A percentile compares a stretch with the other conserved stretches of the same genome.
These are phyloP conservation scores for Nasturtium officinale DNA, from an alignment of 345 rosid species.

Conservation along the genomic window DNA sequence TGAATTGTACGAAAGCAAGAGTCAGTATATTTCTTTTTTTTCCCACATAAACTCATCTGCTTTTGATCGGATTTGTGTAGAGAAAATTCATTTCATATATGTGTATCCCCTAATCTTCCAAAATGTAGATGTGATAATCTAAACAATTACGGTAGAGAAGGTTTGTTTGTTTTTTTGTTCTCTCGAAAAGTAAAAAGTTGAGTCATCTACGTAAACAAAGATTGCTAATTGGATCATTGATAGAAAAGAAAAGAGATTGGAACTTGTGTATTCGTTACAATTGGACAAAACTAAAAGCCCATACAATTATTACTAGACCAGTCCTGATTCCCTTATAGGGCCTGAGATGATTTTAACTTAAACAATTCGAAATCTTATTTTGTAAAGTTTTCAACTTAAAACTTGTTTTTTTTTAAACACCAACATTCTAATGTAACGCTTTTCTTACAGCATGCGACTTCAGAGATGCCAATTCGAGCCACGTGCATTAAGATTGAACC, in stretches of 20 bases:
- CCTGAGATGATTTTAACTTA: conserved; percentile 5
- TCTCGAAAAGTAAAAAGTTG: not conserved
- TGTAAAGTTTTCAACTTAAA: not conserved
- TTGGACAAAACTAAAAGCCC: conserved; percentile 22
- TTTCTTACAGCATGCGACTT: conserved; percentile 15
- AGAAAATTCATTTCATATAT: too few species aligned
- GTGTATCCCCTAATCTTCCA: too few species aligned
- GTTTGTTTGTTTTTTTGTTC: not conserved
- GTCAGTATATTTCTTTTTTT: too few species aligned
- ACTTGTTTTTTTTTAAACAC: not conserved
- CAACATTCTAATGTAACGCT: not conserved
- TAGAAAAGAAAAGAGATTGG: not conserved
- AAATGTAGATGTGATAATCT: not conserved
- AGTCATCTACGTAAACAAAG: not conserved
- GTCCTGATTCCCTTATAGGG: not conserved
- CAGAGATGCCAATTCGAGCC: conserved; percentile 36
- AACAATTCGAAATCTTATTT: not conserved
- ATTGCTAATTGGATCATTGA: not conserved
- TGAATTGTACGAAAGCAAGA: too few species aligned
- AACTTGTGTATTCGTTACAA: not conserved
- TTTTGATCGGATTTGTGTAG: too few species aligned
- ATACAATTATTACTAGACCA: not conserved
- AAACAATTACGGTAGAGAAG: not conserved
- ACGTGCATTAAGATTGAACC: conserved; percentile 33
- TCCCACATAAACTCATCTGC: too few species aligned